Evolutionary conservation across 148 eudicot genomes (phyloP).

Genomic region (Vaccinium darrowii): DNA sequence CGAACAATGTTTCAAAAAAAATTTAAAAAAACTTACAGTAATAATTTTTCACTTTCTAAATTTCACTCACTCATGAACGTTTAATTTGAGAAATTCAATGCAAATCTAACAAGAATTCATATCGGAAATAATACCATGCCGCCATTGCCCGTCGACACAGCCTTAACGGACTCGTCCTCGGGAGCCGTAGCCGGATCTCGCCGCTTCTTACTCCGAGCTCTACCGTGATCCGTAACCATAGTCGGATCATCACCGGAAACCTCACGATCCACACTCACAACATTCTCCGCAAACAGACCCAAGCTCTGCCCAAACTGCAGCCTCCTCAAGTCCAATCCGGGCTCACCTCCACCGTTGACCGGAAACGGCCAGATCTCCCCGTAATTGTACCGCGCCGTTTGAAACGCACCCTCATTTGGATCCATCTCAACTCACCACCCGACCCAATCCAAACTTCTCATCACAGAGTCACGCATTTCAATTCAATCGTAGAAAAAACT

Average conservation of each 20-base stretch:
- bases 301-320: constrained; percentile 16
- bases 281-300: constrained; percentile 16
- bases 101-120: background rate
- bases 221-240: constrained; percentile 17
- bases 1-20: too few relatives aligned
- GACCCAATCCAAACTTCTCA: constrained; percentile 6
- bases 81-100: background rate
- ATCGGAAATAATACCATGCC: constrained; percentile 8
- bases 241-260: constrained; percentile 15
- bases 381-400: constrained; percentile 33
- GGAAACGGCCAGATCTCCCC: constrained; percentile 79
- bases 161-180: constrained; percentile 3
- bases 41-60: too few relatives aligned
- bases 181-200: background rate
- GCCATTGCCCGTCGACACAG: constrained; percentile 14
- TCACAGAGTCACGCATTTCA: background rate
- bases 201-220: constrained; percentile 13
- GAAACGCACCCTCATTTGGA: constrained; percentile 37
- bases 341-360: constrained; percentile 21
- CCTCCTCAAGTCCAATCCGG: constrained; percentile 17
- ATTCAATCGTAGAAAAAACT: background rate
- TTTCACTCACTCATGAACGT: too few relatives aligned
- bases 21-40: too few relatives aligned
- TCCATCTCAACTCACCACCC: constrained; percentile 32
- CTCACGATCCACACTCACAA: background rate